These are phyloP conservation scores for Thraustochytrium sp. DNA, from an alignment of 352 stramenopile species.

Conservation along the genomic window DNA sequence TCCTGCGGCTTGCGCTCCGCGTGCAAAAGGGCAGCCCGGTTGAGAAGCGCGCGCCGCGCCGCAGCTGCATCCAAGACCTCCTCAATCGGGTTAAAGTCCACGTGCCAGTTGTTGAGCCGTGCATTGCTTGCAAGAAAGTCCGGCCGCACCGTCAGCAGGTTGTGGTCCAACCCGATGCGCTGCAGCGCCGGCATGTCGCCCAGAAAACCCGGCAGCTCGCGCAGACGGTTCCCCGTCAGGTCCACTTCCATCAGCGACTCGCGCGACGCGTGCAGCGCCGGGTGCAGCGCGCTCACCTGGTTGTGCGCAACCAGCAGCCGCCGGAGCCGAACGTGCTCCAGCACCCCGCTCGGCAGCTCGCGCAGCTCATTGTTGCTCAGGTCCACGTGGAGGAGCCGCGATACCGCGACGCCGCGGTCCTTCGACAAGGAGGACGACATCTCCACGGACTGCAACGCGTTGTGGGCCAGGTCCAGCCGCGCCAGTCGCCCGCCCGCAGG, in stretches of 20 bases:
- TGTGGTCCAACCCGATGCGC: slow-evolving; percentile 2
- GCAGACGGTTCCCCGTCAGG: neutral
- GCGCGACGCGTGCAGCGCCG: neutral
- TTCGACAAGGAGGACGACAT: too few relatives aligned
- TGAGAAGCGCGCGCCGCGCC: neutral
- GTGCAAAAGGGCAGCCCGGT: neutral
- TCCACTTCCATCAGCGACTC: neutral
- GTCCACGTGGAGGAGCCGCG: neutral
- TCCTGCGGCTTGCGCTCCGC: neutral
- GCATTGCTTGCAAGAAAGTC: neutral
- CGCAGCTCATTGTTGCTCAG: neutral
- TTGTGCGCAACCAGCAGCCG: neutral
- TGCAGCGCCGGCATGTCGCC: neutral
- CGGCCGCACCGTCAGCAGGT: neutral
- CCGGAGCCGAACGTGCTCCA: neutral
- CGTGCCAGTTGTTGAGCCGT: neutral
- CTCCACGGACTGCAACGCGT: neutral
- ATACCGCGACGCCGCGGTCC: too few relatives aligned
- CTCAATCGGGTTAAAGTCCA: slow-evolving; percentile 14
- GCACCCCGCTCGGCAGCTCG: neutral
- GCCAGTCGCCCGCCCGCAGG: neutral
- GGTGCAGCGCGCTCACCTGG: neutral
- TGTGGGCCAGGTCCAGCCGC: neutral
- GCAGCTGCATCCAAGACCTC: neutral
- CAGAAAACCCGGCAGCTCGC: neutral